Evolutionary conservation across 2,329 filamentous ascomycete species (phyloP), one percentile per base, ranked within the genome.

Genomic region (Neurospora sp.): DNA sequence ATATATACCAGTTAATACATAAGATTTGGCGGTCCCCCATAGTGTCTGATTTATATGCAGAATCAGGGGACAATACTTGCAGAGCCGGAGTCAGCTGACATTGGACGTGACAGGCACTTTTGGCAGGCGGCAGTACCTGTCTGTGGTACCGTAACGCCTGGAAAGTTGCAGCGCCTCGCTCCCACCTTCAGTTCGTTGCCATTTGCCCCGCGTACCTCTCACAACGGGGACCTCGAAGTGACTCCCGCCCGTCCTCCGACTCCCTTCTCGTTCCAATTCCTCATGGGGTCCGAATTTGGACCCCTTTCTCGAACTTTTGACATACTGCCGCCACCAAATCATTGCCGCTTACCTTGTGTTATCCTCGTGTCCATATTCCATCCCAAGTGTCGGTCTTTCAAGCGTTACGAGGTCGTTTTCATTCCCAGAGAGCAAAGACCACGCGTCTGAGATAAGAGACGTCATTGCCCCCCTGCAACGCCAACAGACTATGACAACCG

Each of bases 221-320:
- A 57, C 23, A 15, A 33, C 46, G 23, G 23, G 2, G 19, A 28
- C 11, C 43, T 52, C 23, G 38, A 37, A 37, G 65, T 71, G 72
- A 72, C 71, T 74, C 68, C 69, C 28, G 28, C 28, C 71, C 69
- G 62, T 69, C 43, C 71, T 70, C 68, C 68, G 46, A 43, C 67
- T n/a, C 62, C 40, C 68, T 39, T 17, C 15, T 36, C 52, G 52
- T 33, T 62, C 68, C 62, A 71, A 69, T 33, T 33, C 69, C 65
- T 70, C 72, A 68, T 72, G 73, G 73, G 73, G 73, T 74, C 74
- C 74, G 69, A 69, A 66, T 68, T 17, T 71, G 74, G 73, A 69
- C 74, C 74, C 74, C 74, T 74, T 70, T 70, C 70, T 46, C 23
- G 6, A 62, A 62, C 52, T 10, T 19, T 28, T 52, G 43, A 28